Evolutionary conservation across 108 stramenopile genomes (phyloP).

Genomic region (Nitzschia putrida): DNA sequence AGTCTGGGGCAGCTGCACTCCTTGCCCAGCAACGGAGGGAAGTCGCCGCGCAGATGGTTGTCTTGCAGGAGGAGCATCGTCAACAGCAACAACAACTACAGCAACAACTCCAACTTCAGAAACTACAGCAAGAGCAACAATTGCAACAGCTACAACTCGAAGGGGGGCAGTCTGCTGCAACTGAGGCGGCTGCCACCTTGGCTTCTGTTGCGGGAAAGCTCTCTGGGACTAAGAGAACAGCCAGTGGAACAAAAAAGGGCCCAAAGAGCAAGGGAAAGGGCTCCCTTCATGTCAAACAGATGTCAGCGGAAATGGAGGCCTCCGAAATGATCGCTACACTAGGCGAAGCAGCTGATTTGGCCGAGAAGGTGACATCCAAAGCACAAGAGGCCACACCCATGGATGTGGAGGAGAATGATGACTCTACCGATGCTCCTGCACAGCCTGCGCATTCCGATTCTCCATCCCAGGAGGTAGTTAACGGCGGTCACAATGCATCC

Average conservation of each 20-base stretch:
- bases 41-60: conserved; percentile 37
- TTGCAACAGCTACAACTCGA: conserved; percentile 27
- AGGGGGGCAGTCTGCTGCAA: conserved; percentile 4
- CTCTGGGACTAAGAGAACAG: conserved; percentile 16
- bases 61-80: conserved; percentile 37
- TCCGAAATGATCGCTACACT: conserved; percentile 23
- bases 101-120: conserved; percentile 38
- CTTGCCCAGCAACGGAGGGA: conserved; percentile 35
- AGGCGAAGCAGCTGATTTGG: conserved; percentile 33
- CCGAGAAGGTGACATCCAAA: conserved; percentile 19
- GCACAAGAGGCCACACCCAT: conserved; percentile 26
- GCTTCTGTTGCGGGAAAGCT: conserved; percentile 26
- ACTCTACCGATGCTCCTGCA: conserved; percentile 6
- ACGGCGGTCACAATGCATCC: background rate
- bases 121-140: conserved; percentile 44
- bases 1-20: conserved; percentile 29
- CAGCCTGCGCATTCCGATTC: conserved; percentile 10
- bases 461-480: background rate
- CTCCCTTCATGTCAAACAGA: conserved; percentile 27
- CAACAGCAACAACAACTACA: conserved; percentile 41
- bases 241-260: conserved; percentile 36
- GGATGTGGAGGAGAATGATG: conserved; percentile 28
- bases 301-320: conserved; percentile 14
- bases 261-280: conserved; percentile 38
- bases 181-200: conserved; percentile 9